Evolutionary conservation across 768 basidiomycete genomes (phyloP).

Genomic region (Lentinus tigrinus): DNA sequence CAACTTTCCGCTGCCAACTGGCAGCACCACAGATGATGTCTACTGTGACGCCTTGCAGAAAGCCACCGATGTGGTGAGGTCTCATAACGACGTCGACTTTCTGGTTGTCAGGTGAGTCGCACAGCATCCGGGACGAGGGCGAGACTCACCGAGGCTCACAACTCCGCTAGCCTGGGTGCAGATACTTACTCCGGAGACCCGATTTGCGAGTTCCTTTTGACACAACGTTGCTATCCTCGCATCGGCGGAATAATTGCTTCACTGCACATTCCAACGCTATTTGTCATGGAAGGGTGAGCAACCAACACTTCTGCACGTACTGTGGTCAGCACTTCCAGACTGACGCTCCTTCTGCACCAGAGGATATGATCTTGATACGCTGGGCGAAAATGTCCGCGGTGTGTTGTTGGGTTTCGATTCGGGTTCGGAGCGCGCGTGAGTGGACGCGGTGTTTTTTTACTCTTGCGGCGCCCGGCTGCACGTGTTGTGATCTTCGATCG

Average conservation of each 20-base stretch:
- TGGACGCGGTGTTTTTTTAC: background rate
- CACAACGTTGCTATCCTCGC: conserved; percentile 24
- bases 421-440: background rate
- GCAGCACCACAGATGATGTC: conserved; percentile 22
- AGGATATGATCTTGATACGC: conserved; percentile 28
- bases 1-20: conserved; percentile 32
- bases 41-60: conserved; percentile 25
- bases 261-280: conserved; percentile 25
- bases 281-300: conserved; percentile 36
- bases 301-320: background rate
- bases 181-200: conserved; percentile 34
- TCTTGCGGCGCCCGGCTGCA: background rate
- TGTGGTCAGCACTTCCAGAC: background rate
- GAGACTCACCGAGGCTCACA: background rate
- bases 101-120: conserved; percentile 29
- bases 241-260: conserved; percentile 26
- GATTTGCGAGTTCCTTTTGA: conserved; percentile 30
- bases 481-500: background rate
- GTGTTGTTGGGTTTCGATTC: conserved; percentile 27
- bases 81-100: conserved; percentile 21
- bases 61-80: conserved; percentile 19
- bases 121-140: background rate
- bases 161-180: conserved; percentile 30
- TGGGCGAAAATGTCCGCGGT: conserved; percentile 29
- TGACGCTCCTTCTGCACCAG: conserved; percentile 6